A percentile compares a stretch with the other conserved stretches of the same genome.
Conservation (phyloP, 768 basidiomycete species). For the Phlebiopsis gigantea region DNA sequence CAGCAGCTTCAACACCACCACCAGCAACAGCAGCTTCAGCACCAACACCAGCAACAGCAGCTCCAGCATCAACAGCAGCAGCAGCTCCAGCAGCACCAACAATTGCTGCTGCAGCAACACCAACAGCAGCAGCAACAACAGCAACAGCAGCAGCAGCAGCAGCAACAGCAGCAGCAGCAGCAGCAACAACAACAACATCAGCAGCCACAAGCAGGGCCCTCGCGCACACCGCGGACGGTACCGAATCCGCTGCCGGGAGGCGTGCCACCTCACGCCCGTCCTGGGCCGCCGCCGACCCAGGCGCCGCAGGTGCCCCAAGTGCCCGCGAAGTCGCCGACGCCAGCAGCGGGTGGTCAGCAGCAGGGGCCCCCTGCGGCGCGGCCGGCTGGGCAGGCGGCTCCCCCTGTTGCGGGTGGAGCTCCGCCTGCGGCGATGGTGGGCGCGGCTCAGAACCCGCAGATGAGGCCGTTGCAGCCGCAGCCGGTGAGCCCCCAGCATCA, state of each 20-base stretch:
- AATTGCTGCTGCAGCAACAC: slow-evolving; percentile 44
- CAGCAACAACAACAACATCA: slow-evolving; percentile 41
- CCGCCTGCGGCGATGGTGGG: not conserved
- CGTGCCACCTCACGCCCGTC: slow-evolving; percentile 9
- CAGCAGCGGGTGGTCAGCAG: not conserved
- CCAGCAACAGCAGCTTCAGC: slow-evolving; percentile 34
- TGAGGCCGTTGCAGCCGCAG: slow-evolving; percentile 2
- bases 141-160: slow-evolving; percentile 39
- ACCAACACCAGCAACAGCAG: slow-evolving; percentile 31
- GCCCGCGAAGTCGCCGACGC: slow-evolving; percentile 7
- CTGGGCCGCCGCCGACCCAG: not conserved
- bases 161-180: slow-evolving; percentile 19
- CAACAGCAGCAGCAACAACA: slow-evolving; percentile 40
- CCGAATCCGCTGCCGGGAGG: slow-evolving; percentile 30
- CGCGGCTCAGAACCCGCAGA: not conserved
- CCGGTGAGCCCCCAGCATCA: slow-evolving; percentile 4
- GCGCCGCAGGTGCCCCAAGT: not conserved
- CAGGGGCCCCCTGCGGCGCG: slow-evolving; percentile 2
- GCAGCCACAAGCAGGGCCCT: slow-evolving; percentile 38
- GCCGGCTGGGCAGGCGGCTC: not conserved
- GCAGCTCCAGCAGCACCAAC: slow-evolving; percentile 33
- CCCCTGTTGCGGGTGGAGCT: not conserved
- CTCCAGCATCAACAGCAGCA: slow-evolving; percentile 41
- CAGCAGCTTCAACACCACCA: slow-evolving; percentile 28
- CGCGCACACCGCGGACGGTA: slow-evolving; percentile 41